These are phyloP conservation scores for Juncus effusus DNA, from an alignment of 176 grass and related monocot genomes.

Conservation along the genomic window DNA sequence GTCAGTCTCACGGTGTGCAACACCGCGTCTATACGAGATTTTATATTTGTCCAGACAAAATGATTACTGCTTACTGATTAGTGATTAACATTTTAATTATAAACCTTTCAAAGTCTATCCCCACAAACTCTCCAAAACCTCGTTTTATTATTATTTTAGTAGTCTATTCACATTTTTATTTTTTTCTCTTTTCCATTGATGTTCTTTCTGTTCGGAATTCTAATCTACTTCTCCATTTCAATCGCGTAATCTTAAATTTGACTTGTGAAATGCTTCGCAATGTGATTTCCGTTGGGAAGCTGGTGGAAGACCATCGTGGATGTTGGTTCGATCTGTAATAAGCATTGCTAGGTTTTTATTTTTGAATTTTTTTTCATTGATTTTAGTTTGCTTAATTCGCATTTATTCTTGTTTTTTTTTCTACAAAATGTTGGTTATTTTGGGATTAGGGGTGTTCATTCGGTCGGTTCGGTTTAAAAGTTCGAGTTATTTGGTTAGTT, in stretches of 20 bases:
- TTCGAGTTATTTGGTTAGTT: too few species aligned
- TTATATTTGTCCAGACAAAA: too few species aligned
- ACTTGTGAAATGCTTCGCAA: background rate
- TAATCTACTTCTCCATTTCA: background rate
- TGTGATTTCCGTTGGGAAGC: background rate
- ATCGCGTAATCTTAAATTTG: background rate
- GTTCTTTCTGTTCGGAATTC: background rate
- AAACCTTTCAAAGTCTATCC: background rate
- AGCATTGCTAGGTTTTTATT: background rate
- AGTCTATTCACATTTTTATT: background rate
- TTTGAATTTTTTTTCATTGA: too few species aligned
- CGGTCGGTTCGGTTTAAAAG: background rate
- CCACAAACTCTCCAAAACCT: background rate
- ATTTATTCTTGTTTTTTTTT: background rate
- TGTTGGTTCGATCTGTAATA: too few species aligned
- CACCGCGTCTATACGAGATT: too few species aligned
- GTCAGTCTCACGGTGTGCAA: too few species aligned
- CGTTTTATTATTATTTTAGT: slow-evolving; percentile 8
- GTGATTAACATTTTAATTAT: background rate
- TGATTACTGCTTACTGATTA: too few species aligned
- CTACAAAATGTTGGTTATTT: too few species aligned
- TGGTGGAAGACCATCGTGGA: background rate
- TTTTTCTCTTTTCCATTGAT: background rate
- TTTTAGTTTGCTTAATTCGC: background rate
- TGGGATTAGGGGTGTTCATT: background rate